Base-by-base conservation (phyloP, 2,329 filamentous ascomycete species). In the Penicillium palitans region DNA sequence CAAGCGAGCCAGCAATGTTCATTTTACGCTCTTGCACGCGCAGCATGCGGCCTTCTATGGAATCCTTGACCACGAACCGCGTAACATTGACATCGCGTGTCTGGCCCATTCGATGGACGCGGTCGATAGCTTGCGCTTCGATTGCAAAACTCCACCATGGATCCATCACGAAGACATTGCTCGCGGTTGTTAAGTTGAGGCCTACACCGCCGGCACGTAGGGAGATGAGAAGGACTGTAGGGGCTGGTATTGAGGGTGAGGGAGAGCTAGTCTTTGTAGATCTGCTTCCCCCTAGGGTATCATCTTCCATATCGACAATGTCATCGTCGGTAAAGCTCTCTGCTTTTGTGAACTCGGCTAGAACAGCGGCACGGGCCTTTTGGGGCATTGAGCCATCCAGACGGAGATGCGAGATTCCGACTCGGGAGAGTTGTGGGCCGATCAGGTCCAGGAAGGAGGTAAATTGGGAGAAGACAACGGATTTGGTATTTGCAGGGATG, bases 131-230 rank as follows among this genome's bases (percentile, higher is more conserved):
- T 76, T 99, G 95, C 6, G 93, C 91, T 76, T 99, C 95, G 13
- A 98, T 88, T 0, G 95, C 93, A 75, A 93, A 99, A 71, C 90
- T 96, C 95, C 95, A 99, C 95, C 95, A 99, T 0, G 95, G 95
- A 75, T 99, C 95, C 95, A 99, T 98, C 90, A 99, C 96, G 78
- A 89, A 99, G 6, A 99, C 96, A 54, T 90, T 82, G 63, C 88
- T 91, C 6, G 95, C 95, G 65, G 87, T 88, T 0, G 93, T 98
- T 61, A 99, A 77, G 71, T 99, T 99, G 44, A 99, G 81, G 0
- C 95, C 95, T 0, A 99, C 95, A 25, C 95, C 96, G 5, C 96
- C 95, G 0, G 96, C 95, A 21, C 91, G 84, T 56, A 99, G 80
- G 67, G 89, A 93, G 52, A 99, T 84, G 2, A 99, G 81, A 4